These are phyloP conservation scores for Ophiocordyceps sinensis DNA, from an alignment of 2,329 filamentous ascomycete species.

Conservation along the genomic window DNA sequence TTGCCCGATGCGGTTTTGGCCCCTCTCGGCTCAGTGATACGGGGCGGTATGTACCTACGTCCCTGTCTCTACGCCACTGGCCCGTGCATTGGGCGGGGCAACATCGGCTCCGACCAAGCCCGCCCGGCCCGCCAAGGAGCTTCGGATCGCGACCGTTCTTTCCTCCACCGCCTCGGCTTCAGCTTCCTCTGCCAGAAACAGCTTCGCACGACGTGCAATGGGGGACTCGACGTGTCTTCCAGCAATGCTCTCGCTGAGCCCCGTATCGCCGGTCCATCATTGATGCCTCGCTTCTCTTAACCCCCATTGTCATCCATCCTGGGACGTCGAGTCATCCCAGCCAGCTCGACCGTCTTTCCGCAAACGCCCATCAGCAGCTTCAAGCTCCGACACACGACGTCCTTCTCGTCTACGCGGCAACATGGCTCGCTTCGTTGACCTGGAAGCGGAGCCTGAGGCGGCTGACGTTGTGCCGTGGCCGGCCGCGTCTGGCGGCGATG, in stretches of 20 bases:
- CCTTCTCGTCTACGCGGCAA: too few relatives aligned
- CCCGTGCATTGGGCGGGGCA: too few relatives aligned
- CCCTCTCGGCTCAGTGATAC: too few relatives aligned
- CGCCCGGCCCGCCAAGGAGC: too few relatives aligned
- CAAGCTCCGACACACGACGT: too few relatives aligned
- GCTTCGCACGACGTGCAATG: background rate
- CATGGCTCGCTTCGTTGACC: constrained; percentile 12
- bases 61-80: too few relatives aligned
- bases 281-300: background rate
- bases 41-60: too few relatives aligned
- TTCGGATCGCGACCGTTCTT: too few relatives aligned
- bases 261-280: background rate
- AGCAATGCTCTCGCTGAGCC: background rate
- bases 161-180: background rate
- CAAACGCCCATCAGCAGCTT: too few relatives aligned
- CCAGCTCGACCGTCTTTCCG: too few relatives aligned
- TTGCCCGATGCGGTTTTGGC: too few relatives aligned
- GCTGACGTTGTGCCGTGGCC: background rate
- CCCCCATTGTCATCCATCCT: background rate
- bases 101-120: too few relatives aligned
- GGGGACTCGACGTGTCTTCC: background rate
- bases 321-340: background rate
- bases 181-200: background rate
- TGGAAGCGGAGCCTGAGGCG: constrained; percentile 5
- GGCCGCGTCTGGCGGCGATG: constrained; percentile 1